These are phyloP conservation scores for Candida sithepensis DNA, from an alignment of 805 yeast genomes.

Conservation along the genomic window DNA sequence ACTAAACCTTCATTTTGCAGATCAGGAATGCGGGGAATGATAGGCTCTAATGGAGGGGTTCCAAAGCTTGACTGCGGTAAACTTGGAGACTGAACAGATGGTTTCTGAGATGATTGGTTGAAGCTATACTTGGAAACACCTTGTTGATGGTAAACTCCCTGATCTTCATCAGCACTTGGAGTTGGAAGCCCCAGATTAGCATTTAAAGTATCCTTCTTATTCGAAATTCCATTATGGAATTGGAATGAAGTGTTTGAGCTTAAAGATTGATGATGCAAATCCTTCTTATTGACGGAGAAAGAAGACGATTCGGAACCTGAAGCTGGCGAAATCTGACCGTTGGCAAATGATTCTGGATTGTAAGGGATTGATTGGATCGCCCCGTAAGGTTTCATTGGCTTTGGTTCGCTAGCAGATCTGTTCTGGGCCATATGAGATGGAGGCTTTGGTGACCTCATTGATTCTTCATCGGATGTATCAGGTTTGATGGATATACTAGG, in stretches of 20 bases:
- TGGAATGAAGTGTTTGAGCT: conserved; percentile 4
- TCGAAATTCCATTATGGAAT: conserved; percentile 1
- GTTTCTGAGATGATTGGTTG: not conserved
- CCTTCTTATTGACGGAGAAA: not conserved
- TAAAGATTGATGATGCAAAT: conserved; percentile 1
- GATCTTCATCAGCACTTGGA: not conserved
- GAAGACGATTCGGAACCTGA: conserved; percentile 1
- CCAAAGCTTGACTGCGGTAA: not conserved
- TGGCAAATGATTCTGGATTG: not conserved
- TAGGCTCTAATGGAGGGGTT: not conserved
- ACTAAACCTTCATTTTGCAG: not conserved
- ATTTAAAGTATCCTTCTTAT: not conserved
- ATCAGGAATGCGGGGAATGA: not conserved
- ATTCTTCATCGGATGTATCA: not conserved
- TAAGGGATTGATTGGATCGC: not conserved
- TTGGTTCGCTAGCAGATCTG: conserved; percentile 1
- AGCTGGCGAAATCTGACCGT: not conserved
- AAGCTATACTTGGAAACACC: not conserved
- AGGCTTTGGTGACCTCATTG: too few relatives aligned
- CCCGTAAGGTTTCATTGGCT: conserved; percentile 4
- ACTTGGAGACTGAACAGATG: not conserved
- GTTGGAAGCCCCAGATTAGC: not conserved
- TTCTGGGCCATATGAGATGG: too few relatives aligned
- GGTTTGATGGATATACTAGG: not conserved
- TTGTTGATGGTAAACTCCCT: not conserved